These are phyloP conservation scores for Lagenidium giganteum DNA, from an alignment of 352 stramenopile genomes.

Conservation along the genomic window DNA sequence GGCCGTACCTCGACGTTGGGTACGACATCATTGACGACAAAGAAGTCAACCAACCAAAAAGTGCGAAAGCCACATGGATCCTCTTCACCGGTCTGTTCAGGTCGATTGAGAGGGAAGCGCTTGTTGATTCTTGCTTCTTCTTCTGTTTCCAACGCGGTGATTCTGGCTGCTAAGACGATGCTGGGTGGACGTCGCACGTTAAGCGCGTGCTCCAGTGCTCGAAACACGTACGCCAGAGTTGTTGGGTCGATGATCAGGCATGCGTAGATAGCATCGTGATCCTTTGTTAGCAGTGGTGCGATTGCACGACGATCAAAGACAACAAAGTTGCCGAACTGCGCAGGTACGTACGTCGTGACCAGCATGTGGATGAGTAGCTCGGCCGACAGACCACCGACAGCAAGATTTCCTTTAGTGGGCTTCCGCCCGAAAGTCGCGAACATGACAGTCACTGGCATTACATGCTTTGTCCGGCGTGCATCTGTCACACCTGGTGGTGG, in stretches of 20 bases:
- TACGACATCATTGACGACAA: conserved; percentile 37
- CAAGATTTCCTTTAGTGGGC: conserved; percentile 70
- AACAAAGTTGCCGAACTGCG: conserved; percentile 91
- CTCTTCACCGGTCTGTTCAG: conserved; percentile 91
- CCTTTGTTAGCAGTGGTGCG: conserved; percentile 32
- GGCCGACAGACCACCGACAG: conserved; percentile 75
- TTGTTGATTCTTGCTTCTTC: conserved; percentile 6
- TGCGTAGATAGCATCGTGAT: conserved; percentile 36
- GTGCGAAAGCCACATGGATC: conserved; percentile 86
- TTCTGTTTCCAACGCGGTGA: conserved; percentile 16
- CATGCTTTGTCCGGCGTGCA: conserved; percentile 73
- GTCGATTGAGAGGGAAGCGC: conserved; percentile 72
- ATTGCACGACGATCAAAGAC: conserved; percentile 76
- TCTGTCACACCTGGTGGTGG: conserved; percentile 47
- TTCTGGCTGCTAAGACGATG: conserved; percentile 59
- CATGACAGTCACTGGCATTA: conserved; percentile 74
- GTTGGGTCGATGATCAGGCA: conserved; percentile 41
- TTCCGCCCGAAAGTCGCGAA: conserved; percentile 90
- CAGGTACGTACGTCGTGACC: conserved; percentile 88
- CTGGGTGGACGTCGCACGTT: conserved; percentile 83
- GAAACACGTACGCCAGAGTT: conserved; percentile 50
- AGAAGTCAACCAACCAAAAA: conserved; percentile 63
- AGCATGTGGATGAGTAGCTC: conserved; percentile 89
- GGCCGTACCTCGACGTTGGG: conserved; percentile 63
- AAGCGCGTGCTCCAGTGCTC: conserved; percentile 83